These are phyloP conservation scores for Suhomyces bolitotheri DNA, from an alignment of 1,139 yeast species.

Conservation along the genomic window DNA sequence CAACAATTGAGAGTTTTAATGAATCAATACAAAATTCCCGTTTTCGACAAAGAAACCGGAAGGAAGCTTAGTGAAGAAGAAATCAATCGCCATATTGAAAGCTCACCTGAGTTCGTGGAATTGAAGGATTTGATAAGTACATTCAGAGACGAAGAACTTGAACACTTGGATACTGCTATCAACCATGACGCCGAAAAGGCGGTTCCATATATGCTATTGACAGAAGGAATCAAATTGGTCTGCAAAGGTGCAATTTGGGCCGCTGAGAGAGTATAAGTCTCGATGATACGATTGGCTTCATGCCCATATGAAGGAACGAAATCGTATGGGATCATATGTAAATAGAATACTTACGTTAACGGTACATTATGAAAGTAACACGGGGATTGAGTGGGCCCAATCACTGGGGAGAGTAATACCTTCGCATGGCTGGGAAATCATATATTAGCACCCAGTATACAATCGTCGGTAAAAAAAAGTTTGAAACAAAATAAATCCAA, in stretches of 20 bases:
- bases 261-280: conserved; percentile 71
- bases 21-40: conserved; percentile 55
- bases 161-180: conserved; percentile 92
- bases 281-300: too few species aligned
- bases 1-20: conserved; percentile 77
- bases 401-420: too few species aligned
- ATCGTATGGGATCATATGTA: too few species aligned
- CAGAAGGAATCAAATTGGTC: conserved; percentile 81
- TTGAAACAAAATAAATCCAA: too few species aligned
- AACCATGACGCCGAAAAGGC: conserved; percentile 91
- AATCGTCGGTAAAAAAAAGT: too few species aligned
- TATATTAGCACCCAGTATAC: too few species aligned
- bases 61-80: conserved; percentile 25
- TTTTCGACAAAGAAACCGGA: conserved; percentile 46
- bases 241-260: conserved; percentile 89
- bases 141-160: conserved; percentile 93
- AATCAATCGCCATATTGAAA: conserved; percentile 27
- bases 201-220: conserved; percentile 82
- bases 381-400: too few species aligned
- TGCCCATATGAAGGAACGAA: too few species aligned
- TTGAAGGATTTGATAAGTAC: conserved; percentile 66
- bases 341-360: too few species aligned
- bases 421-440: too few species aligned
- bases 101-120: conserved; percentile 55
- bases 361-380: too few species aligned